Percentiles rank a stretch among this genome's conserved stretches.
Evolutionary conservation across 208 protist species (phyloP).

Genomic region (Leishmania turanica): DNA sequence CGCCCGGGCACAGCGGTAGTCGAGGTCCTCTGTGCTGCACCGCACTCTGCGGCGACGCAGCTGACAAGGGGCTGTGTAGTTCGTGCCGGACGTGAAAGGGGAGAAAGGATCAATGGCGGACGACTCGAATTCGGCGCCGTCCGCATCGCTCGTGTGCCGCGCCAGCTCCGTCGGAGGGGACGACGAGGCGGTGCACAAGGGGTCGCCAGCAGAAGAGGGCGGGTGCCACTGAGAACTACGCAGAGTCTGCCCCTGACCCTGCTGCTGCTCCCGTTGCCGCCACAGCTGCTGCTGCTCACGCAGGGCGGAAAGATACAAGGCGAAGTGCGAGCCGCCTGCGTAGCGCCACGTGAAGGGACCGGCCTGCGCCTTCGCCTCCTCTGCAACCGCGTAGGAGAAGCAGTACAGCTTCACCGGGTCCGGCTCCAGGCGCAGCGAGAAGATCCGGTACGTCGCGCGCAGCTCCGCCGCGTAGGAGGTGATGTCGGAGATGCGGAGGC

Average conservation of each 20-base stretch:
- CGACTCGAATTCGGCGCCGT: neutral
- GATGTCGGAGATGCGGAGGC: conserved; percentile 55
- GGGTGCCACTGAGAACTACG: neutral
- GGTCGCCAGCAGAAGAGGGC: neutral
- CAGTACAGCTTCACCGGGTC: conserved; percentile 64
- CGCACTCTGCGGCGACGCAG: conserved; percentile 31
- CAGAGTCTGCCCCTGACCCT: neutral
- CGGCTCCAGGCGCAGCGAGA: conserved; percentile 61
- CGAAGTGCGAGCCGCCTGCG: conserved; percentile 69
- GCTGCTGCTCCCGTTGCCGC: conserved; percentile 15
- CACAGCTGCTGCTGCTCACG: conserved; percentile 27
- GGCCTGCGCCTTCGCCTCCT: conserved; percentile 55
- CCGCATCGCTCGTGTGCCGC: neutral
- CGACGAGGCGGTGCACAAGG: neutral
- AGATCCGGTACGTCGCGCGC: conserved; percentile 37
- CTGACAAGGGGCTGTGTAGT: neutral
- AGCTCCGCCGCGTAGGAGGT: conserved; percentile 49
- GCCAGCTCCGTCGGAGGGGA: neutral
- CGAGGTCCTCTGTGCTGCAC: conserved; percentile 82
- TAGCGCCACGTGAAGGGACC: conserved; percentile 73
- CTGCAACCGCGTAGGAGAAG: conserved; percentile 59
- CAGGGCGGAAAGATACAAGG: conserved; percentile 41
- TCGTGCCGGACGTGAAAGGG: neutral
- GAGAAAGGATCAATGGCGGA: neutral
- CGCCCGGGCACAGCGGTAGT: conserved; percentile 60